Base-by-base conservation (phyloP, 2,329 filamentous ascomycete genomes). In the Juglanconis oblonga region DNA sequence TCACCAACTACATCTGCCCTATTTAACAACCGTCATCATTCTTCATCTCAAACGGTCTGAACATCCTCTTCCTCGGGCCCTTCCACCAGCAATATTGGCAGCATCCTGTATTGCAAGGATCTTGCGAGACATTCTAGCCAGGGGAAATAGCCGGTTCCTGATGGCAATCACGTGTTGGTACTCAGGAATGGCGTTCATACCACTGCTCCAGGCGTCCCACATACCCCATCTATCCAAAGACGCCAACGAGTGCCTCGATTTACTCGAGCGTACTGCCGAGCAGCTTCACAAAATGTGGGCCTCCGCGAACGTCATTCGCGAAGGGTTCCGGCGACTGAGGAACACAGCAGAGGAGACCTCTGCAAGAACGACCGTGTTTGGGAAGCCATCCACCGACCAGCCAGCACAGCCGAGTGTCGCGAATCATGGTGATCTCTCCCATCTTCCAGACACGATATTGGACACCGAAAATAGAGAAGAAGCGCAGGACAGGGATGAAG, bases 121-220 rank as follows among this genome's bases (percentile, higher is more conserved):
- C 35, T 66, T 78, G 7, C 63, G 72, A 36, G 76, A 78, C 40
- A 70, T 75, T 3, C 60, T 79, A 0, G 69, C 70, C 1, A 70
- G 76, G 0, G 76, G 76, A 0, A 70, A 74, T 35, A 70, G 72
- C 0, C 65, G 75, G 1, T 79, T 77, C 48, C 69, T 79, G 1
- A 76, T 75, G 70, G 74, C 73, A 1, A 77, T 78, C 8, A 73
- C 73, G 0, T 75, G 74, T 42, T 79, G 76, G 76, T 76, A 79
- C 51, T 68, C 69, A n/a, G 72, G 72, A 0, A 76, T 74, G 1
- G 75, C 76, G 0, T 74, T 78, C 31, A 71, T 78, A 13, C 73
- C 76, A 0, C 64, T 79, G 0, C 61, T 78, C 0, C 74, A 78
- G 49, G 75, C 74, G 2, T 67, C 68, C n/a, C 67, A 68, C 11